Evolutionary conservation across 2,329 filamentous ascomycete genomes (phyloP), one percentile per base, ranked within the genome.

Genomic region (Cephalotrichum gorgonifer): DNA sequence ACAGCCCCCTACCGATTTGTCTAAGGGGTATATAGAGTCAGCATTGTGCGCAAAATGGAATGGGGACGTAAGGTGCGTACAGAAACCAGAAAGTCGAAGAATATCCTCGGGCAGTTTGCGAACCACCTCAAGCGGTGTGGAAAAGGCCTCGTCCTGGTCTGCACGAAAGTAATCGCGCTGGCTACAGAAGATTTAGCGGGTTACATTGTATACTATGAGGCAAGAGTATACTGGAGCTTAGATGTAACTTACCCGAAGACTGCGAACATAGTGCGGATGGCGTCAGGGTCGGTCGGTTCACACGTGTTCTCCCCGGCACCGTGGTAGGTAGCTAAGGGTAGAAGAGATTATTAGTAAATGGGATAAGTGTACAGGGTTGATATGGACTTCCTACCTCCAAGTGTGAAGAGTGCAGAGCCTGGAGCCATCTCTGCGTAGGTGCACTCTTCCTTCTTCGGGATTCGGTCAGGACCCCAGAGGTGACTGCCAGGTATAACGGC

Each of bases 351-450:
- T 11, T 35, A 5, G 11, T 15, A n/a, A 23, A 2, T 30, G 20
- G 15, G 15, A 11, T 39, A 41, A 11, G 6, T 15, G n/a, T 20
- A 8, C 6, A 9, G 38, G 15, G 23, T 41, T 43, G n/a, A n/a
- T n/a, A n/a, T n/a, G n/a, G n/a, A n/a, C n/a, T n/a, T n/a, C n/a
- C n/a, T 38, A 49, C 47, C 43, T 17, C 47, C 47, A 44, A 49
- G 47, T 4, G 47, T 49, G 17, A 49, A 49, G 11, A 49, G 26
- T 9, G 38, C 47, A 31, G 47, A 49, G 8, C 47, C 47, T 6
- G 47, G 38, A n/a, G n/a, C 47, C 47, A 49, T 44, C 27, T 49
- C 47, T 17, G 47, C 47, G 28, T 49, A 49, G 26, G 26, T 31
- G 23, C 23, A 27, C 27, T 49, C 47, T 23, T 49, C 47, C 3